Evolutionary conservation across 768 basidiomycete genomes (phyloP), one percentile per base, ranked within the genome.

Genomic region (Obba rivulosa): DNA sequence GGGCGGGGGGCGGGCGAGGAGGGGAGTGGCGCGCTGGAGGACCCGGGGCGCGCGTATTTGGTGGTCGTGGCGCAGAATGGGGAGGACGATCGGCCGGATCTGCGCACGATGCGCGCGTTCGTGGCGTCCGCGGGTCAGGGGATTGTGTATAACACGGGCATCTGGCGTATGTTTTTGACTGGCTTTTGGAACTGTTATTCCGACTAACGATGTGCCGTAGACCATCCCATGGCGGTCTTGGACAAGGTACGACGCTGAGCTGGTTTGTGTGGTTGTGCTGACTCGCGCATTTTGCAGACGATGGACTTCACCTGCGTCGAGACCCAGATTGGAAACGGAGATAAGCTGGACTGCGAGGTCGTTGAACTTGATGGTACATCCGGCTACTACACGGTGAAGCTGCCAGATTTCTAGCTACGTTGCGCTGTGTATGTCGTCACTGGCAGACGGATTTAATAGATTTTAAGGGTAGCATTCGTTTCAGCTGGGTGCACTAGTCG

Each of bases 231-330:
- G 79, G 83, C 92, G 20, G 84, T 87, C 3, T 63, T 93, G 45
- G 77, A 79, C 56, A 79, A 79, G 72, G 88, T 86, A 56, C 39
- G 73, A 64, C 2, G 5, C 46, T 31, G 28, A 17, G 17, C 23
- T 43, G 22, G 20, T 28, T 40, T n/a, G 24, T 34, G 40, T 13
- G 34, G 37, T 49, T 47, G 38, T 34, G 34, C 22, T 47, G n/a
- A 41, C 23, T 20, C 11, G 28, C 28, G 28, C 28, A 24, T 45
- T 35, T 46, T 21, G 41, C 60, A 91, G 86, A 63, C 72, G 10
- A 76, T 92, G 67, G 89, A 92, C 57, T 78, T 92, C 55, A 75
- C 89, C 8, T 98, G 95, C 60, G 80, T 98, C 8, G 95, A 97
- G 67, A 90, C 92, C 20, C 94, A 98, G 65, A 83, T 95, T 45